Percentiles rank a stretch among this genome's conserved stretches.
Conservation (phyloP, 345 rosid species). For the Mallotus nudiflorus region DNA sequence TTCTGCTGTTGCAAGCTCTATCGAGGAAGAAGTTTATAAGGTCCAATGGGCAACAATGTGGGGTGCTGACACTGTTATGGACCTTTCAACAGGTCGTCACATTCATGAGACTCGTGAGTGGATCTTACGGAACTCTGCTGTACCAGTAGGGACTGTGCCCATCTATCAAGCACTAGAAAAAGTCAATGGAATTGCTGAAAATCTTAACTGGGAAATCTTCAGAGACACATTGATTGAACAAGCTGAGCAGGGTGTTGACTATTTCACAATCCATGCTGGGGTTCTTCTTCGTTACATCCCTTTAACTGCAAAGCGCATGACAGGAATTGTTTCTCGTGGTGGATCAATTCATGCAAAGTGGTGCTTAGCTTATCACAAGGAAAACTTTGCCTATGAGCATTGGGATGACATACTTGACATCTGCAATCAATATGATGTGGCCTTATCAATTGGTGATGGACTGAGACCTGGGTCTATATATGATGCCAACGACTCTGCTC, state of each 20-base stretch:
- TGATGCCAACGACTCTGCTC: conserved; percentile 99
- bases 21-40: conserved; percentile 97
- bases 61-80: conserved; percentile 99
- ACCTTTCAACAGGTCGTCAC: conserved; percentile 96
- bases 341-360: conserved; percentile 99
- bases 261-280: conserved; percentile 97
- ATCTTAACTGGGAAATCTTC: conserved; percentile 92
- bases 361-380: conserved; percentile 95
- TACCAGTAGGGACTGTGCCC: conserved; percentile 96
- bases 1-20: conserved; percentile 93
- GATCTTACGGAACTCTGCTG: conserved; percentile 92
- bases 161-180: conserved; percentile 98
- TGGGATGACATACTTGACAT: conserved; percentile 99
- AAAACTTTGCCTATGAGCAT: conserved; percentile 95
- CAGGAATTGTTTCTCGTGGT: conserved; percentile 95
- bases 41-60: conserved; percentile 99
- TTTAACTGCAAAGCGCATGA: conserved; percentile 91
- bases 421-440: conserved; percentile 94
- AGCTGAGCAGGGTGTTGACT: conserved; percentile 99
- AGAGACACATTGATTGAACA: conserved; percentile 91
- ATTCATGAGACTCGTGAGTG: conserved; percentile 98
- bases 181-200: conserved; percentile 87
- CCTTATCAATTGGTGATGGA: conserved; percentile 95
- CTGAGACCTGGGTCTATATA: conserved; percentile 95
- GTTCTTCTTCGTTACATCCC: conserved; percentile 91